phyloP scores from a whole-genome alignment of 352 stramenopile genomes.

The Elongisporangium anandrum region DNA sequence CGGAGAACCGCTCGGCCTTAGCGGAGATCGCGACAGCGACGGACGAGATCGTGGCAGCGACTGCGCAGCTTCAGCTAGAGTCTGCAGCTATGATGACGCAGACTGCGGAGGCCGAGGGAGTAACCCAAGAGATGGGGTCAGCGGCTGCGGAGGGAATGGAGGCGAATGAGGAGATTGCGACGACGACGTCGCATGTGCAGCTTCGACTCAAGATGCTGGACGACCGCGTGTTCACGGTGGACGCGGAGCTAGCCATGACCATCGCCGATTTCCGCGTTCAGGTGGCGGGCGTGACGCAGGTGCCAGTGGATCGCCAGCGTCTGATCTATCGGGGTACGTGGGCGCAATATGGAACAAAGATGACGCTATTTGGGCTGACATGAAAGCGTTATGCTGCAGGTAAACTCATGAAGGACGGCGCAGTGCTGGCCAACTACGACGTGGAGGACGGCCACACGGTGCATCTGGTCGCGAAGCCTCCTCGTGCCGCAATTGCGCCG shows the following conservation, averaged over 20 bases:
- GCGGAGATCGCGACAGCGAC: neutral
- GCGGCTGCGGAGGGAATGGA: no score
- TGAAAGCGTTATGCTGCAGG: conserved; percentile 14
- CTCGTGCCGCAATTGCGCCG: neutral
- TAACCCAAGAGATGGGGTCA: no score
- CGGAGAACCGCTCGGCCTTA: neutral
- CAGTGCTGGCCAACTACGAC: conserved; percentile 66
- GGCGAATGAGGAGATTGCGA: neutral
- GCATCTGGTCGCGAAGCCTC: conserved; percentile 82
- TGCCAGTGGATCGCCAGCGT: conserved; percentile 66
- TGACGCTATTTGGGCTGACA: neutral
- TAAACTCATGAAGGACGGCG: conserved; percentile 83
- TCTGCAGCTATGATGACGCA: no score
- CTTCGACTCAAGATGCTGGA: conserved; percentile 76
- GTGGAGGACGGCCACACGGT: conserved; percentile 92
- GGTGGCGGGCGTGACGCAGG: conserved; percentile 46
- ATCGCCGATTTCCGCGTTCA: conserved; percentile 62
- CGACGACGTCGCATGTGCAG: conserved; percentile 10
- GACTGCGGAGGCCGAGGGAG: neutral
- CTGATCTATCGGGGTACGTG: conserved; percentile 87
- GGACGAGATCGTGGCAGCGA: neutral
- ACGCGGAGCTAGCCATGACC: conserved; percentile 29
- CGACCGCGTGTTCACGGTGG: conserved; percentile 71
- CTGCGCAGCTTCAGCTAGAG: no score
- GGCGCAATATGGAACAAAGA: conserved; percentile 33